phyloP scores from a whole-genome alignment of 371 early-diverging fungal species.

The Circinella umbellata region DNA sequence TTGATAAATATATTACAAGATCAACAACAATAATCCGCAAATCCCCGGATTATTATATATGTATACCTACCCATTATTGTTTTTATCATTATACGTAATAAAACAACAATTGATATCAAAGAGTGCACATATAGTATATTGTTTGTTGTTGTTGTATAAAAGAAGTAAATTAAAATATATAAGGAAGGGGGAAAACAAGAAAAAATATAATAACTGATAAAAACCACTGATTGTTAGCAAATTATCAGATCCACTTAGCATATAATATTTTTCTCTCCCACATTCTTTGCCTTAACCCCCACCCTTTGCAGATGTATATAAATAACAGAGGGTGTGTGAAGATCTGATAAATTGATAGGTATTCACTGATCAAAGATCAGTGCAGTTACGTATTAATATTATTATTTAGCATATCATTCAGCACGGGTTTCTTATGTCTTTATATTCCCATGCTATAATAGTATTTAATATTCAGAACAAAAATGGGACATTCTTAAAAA shows the following conservation, averaged over 20 bases:
- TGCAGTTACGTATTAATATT: background rate
- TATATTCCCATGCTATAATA: background rate
- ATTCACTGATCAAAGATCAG: slow-evolving; percentile 1
- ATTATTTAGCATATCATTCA: background rate
- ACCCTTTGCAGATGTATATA: background rate
- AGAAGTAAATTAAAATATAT: background rate
- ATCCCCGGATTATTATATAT: background rate
- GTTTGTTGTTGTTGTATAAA: too few species aligned
- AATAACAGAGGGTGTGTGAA: background rate
- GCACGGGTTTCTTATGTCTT: background rate
- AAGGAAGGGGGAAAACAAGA: background rate
- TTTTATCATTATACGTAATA: background rate
- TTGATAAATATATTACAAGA: too few species aligned
- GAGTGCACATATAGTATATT: background rate
- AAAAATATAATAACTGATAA: too few species aligned
- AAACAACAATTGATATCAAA: background rate
- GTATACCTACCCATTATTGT: too few species aligned
- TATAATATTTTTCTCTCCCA: too few species aligned
- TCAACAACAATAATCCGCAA: background rate
- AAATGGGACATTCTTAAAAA: too few species aligned
- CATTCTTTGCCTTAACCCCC: too few species aligned
- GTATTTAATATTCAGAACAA: too few species aligned
- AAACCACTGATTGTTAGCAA: background rate
- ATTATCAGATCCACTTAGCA: slow-evolving; percentile 1
- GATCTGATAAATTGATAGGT: slow-evolving; percentile 8